Evolutionary conservation across 306 rosid genomes (phyloP).

Genomic region (Lotus japonicus): DNA sequence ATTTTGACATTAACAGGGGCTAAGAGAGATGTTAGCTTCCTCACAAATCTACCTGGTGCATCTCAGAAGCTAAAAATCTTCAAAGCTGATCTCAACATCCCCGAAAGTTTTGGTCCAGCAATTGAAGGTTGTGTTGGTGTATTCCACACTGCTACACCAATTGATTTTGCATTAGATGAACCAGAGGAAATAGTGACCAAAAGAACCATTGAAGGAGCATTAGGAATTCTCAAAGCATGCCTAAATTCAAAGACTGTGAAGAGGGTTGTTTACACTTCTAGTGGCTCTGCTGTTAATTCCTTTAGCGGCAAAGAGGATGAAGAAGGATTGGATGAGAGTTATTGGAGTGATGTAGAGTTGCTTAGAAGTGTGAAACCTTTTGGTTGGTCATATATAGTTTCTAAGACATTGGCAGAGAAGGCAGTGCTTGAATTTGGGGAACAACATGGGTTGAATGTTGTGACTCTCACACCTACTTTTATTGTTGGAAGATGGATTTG

Average conservation of each 20-base stretch:
- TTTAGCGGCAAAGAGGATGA: not conserved
- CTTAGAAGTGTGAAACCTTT: slow-evolving; percentile 10
- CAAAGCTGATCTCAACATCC: slow-evolving; percentile 45
- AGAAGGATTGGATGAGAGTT: slow-evolving; percentile 42
- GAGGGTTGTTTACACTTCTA: slow-evolving; percentile 56
- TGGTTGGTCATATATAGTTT: slow-evolving; percentile 30
- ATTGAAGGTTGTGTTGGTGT: slow-evolving; percentile 52
- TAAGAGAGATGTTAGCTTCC: slow-evolving; percentile 27
- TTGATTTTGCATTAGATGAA: slow-evolving; percentile 25
- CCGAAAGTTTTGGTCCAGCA: slow-evolving; percentile 39
- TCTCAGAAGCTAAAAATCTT: slow-evolving; percentile 37
- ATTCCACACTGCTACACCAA: slow-evolving; percentile 42
- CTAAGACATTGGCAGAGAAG: slow-evolving; percentile 54
- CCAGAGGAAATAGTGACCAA: slow-evolving; percentile 33
- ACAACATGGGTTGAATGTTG: slow-evolving; percentile 47
- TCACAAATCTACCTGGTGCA: slow-evolving; percentile 47
- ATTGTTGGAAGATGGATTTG: slow-evolving; percentile 56
- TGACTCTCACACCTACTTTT: slow-evolving; percentile 42
- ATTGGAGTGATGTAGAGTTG: slow-evolving; percentile 47
- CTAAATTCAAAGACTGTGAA: slow-evolving; percentile 36
- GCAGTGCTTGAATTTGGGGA: slow-evolving; percentile 53
- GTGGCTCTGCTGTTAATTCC: slow-evolving; percentile 23
- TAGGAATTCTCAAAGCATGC: slow-evolving; percentile 47
- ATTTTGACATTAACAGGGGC: not conserved
- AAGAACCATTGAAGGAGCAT: slow-evolving; percentile 40